Base-by-base conservation (phyloP, 129 eudicot genomes). In the Pseudognaphalium luteoalbum region DNA sequence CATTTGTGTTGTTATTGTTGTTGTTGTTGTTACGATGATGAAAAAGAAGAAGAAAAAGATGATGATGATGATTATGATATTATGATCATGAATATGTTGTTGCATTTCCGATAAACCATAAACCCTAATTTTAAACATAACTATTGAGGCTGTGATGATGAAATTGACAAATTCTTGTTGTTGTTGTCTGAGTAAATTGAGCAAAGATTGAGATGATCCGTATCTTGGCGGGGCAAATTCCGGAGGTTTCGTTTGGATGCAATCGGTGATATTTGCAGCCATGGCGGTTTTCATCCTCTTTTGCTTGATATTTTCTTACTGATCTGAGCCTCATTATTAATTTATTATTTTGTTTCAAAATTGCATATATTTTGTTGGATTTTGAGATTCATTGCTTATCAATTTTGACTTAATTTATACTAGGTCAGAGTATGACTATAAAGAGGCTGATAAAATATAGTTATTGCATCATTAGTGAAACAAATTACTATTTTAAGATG, bases 211-310 rank as follows among this genome's bases (percentile, higher is more conserved):
- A 62, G 69, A 64, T 64, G 32, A 32, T 5, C 44, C 70, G 70
- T 74, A 74, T 74, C 78, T 74, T 74, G 78, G 78, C 78, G 78
- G 30, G 70, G 78, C 59, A 74, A 64, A 56, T 29, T 71, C n/a
- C 21, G 62, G 25, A 50, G 62, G 74, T 70, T 50, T 70, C 25
- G 60, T 44, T 3, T 5, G 60, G 50, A 57, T 57, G 3, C 28
- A 57, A 21, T 21, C 12, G 28, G 62, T 57, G 21, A 57, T 19
- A 57, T 74, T 60, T 74, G 78, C 78, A 74, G 60, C 78, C 78
- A 74, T 74, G 78, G 70, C 70, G 78, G 78, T 41, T 74, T 61
- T 41, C 0, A 74, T 74, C 78, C 78, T 41, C 61, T 74, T 73
- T 74, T 0, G 78, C 59, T 74, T 74, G 25, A 58, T 73, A 25